Base-by-base conservation (phyloP, 208 protist species). In the Leptomonas pyrrhocoris region DNA sequence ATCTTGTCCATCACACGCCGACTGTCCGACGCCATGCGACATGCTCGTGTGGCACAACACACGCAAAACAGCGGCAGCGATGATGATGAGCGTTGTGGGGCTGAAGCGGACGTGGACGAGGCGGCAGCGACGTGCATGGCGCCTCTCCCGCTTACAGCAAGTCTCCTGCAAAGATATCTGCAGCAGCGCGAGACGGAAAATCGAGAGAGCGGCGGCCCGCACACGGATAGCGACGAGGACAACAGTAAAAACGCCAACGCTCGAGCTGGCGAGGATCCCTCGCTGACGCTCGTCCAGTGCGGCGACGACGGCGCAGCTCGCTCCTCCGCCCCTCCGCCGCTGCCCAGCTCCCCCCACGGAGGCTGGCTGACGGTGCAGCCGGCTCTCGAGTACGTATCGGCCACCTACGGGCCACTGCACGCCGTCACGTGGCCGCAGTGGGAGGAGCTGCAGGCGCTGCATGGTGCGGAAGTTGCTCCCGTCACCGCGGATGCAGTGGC, bases 321-420 rank as follows among this genome's bases (percentile, higher is more conserved):
- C 43, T 21, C 43, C 5, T 48, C 43, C 43, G 4, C 34, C 9
- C 34, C 9, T 9, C 9, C 34, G 9, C 9, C 34, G 3, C 9
- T 9, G 34, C 34, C 34, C 3, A 3, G 34, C 57, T 19, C 43
- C 43, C 28, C 43, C 19, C 16, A 59, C 13, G 38, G 25, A 15
- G 23, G 40, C 15, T 77, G 72, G 62, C 43, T 77, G n/a, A 30
- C 49, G 19, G 72, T 77, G 56, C 72, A 77, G 30, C 56, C 72
- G 16, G 72, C 50, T 13, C 72, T 77, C 0, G 72, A 77, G 63
- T 77, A 71, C 62, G 42, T 31, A 28, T 77, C 72, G 1, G 25
- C 18, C 21, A 65, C 48, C 38, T 53, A 77, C 45, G 72, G 72
- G 1, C 43, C 46, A 2, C 27, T 77, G 7, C 72, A 77, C 54